Evolutionary conservation across 306 rosid genomes (phyloP).

Genomic region (Canavalia gladiata): DNA sequence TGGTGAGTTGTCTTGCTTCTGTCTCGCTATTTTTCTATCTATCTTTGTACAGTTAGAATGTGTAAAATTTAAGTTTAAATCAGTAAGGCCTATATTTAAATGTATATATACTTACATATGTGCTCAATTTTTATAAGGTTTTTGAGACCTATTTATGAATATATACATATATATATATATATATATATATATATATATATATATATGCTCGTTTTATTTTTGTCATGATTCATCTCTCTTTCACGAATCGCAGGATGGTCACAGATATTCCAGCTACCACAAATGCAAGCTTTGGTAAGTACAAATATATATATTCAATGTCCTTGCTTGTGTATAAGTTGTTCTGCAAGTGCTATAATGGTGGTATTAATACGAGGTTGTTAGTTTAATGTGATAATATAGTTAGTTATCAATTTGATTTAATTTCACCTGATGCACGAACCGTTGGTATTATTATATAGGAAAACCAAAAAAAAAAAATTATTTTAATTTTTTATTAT

Average conservation of each 20-base stretch:
- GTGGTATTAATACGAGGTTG: background rate
- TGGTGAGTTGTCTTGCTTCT: conserved; percentile 43
- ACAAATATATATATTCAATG: background rate
- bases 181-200: background rate
- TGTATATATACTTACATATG: background rate
- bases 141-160: background rate
- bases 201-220: background rate
- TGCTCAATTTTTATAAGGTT: background rate
- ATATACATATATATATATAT: background rate
- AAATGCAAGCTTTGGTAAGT: conserved; percentile 54
- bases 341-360: background rate
- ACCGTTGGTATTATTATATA: background rate
- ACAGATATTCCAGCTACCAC: conserved; percentile 63
- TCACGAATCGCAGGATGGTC: conserved; percentile 53
- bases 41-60: background rate
- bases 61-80: background rate
- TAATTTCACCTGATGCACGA: background rate
- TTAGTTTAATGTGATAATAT: too few species aligned
- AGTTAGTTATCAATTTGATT: background rate
- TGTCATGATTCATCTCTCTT: background rate
- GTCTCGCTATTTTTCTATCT: background rate
- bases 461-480: background rate
- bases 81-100: background rate
- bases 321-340: background rate
- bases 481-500: background rate